Evolutionary conservation across 2,329 filamentous ascomycete species (phyloP).

Genomic region (Onygenales sp.): DNA sequence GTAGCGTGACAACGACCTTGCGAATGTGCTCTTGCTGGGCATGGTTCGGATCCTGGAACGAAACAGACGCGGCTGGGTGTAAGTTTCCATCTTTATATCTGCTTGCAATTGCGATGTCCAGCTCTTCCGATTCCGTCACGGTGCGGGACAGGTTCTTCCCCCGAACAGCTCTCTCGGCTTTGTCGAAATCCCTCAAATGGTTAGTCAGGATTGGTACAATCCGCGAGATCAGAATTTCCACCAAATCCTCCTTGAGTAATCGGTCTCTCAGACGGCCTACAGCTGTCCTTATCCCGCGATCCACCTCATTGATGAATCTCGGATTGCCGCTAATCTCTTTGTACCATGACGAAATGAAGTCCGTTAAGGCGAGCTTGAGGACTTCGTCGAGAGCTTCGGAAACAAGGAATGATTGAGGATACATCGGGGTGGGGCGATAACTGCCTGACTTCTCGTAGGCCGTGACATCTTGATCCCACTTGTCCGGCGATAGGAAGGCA

Average conservation of each 20-base stretch:
- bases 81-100: conserved; percentile 85
- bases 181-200: conserved; percentile 83
- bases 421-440: conserved; percentile 62
- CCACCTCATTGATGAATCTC: conserved; percentile 76
- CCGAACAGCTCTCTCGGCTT: conserved; percentile 77
- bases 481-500: conserved; percentile 51
- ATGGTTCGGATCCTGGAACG: conserved; percentile 73
- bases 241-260: conserved; percentile 67
- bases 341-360: conserved; percentile 89
- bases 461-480: conserved; percentile 63
- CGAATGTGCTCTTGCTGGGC: conserved; percentile 85
- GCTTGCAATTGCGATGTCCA: conserved; percentile 88
- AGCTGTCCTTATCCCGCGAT: conserved; percentile 65
- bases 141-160: conserved; percentile 80
- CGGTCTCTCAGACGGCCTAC: conserved; percentile 62
- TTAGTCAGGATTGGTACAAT: conserved; percentile 80
- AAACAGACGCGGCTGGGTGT: conserved; percentile 76
- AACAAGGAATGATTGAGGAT: conserved; percentile 64
- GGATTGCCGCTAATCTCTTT: conserved; percentile 70
- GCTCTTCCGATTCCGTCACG: conserved; percentile 90
- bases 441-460: conserved; percentile 55
- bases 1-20: conserved; percentile 58
- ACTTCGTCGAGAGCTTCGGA: conserved; percentile 72
- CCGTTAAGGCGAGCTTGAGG: conserved; percentile 64
- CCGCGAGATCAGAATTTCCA: conserved; percentile 70